Conservation (phyloP, 306 rosid species). For the Fragaria ananassa region DNA sequence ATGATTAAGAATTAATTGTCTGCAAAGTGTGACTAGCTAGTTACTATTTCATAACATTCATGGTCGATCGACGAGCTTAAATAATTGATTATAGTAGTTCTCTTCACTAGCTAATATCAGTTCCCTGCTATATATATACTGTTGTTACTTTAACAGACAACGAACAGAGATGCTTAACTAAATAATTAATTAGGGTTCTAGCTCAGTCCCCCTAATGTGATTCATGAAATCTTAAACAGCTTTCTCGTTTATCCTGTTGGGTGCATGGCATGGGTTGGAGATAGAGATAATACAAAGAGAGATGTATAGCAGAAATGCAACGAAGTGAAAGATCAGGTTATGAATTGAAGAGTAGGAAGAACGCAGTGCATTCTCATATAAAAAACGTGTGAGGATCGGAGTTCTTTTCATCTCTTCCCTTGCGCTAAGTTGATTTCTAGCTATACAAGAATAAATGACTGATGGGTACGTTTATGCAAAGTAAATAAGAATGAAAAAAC, state of each 20-base stretch:
- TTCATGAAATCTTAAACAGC: background rate
- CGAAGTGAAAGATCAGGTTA: background rate
- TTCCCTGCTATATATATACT: background rate
- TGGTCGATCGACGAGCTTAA: background rate
- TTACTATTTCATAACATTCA: background rate
- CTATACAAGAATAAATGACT: no score
- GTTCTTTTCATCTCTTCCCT: no score
- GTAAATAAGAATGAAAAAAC: no score
- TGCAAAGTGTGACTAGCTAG: background rate
- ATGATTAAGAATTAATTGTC: background rate
- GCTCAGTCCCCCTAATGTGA: background rate
- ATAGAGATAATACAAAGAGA: background rate
- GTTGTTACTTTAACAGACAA: constrained; percentile 6
- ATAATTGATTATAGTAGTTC: background rate
- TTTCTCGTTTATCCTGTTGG: background rate
- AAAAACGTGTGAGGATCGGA: no score
- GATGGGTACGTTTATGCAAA: no score
- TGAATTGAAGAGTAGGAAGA: background rate
- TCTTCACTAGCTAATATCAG: background rate
- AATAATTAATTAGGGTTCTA: background rate
- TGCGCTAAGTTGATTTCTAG: no score
- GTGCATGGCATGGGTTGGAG: background rate
- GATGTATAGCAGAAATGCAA: background rate
- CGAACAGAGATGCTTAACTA: background rate
- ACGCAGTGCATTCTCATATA: background rate